Evolutionary conservation across 1,284 basidiomycete species (phyloP), one percentile per base, ranked within the genome.

Genomic region (Moesziomyces globuligerus): DNA sequence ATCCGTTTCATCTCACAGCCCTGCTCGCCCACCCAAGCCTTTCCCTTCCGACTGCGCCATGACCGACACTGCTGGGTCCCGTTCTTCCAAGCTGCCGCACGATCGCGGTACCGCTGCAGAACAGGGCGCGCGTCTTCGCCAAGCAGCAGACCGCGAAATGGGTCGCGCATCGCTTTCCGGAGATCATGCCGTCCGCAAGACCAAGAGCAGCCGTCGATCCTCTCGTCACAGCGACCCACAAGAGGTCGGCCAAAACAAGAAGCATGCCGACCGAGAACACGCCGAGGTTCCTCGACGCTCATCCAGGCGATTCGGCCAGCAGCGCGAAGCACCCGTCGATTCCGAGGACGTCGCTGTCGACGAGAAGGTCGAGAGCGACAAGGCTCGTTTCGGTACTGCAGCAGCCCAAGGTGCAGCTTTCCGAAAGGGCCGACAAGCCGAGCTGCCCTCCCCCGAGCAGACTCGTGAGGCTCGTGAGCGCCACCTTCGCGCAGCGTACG

Each of bases 51-150:
- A 44, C 2, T 21, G 36, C 36, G 34, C 20, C 49, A 68, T 68
- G 65, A 34, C 58, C 34, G 49, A 49, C 46, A 39, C 24, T 10
- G 28, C 48, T 7, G 43, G 36, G 13, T 46, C 52, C 9, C 34
- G 37, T 17, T 9, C 34, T 13, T 23, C n/a, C n/a, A n/a, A 39
- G 3, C 71, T 72, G 15, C 21, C 43, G 1, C 73, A 75, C 21
- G 73, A 66, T 20, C 52, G 54, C 11, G 69, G 72, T 18, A 72
- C 62, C 8, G 69, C 72, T 32, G 67, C 72, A 1, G 60, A 64
- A 42, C 72, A 76, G 36, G 74, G 72, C n/a, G 69, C 67, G 25
- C 56, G 55, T 41, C 72, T 76, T 4, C 53, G 74, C 29, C 56
- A 44, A 23, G 66, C 64, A 24, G 52, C 62, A 28, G 72, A 74